Conservation (phyloP, 345 rosid genomes). For the Conringia planisiliqua region DNA sequence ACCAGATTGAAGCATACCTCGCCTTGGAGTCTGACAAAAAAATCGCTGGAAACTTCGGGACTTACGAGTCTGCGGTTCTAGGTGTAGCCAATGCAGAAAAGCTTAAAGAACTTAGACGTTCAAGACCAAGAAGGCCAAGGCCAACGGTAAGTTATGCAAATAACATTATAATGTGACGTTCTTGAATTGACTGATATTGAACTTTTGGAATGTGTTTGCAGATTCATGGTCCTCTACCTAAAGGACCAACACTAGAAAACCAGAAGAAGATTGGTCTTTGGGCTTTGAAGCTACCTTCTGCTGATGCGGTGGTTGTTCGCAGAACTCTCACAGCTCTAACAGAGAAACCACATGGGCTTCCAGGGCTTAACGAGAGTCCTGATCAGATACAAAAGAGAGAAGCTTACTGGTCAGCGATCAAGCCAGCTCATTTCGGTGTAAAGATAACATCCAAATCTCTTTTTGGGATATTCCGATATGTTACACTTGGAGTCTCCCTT, state of each 20-base stretch:
- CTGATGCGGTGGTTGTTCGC: conserved; percentile 74
- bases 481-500: conserved; percentile 57
- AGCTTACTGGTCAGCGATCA: conserved; percentile 65
- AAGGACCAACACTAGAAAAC: conserved; percentile 56
- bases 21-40: conserved; percentile 72
- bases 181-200: background rate
- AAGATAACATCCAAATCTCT: conserved; percentile 64
- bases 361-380: conserved; percentile 62
- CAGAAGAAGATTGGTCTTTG: conserved; percentile 72
- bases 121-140: conserved; percentile 66
- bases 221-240: conserved; percentile 81
- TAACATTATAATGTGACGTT: background rate
- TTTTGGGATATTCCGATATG: conserved; percentile 45
- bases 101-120: conserved; percentile 67
- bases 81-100: conserved; percentile 61
- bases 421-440: conserved; percentile 78
- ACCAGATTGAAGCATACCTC: conserved; percentile 64
- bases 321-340: conserved; percentile 63
- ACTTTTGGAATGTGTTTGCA: conserved; percentile 31
- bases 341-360: conserved; percentile 71
- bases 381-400: conserved; percentile 53
- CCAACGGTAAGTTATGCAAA: conserved; percentile 48
- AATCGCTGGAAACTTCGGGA: conserved; percentile 73
- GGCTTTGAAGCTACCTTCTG: conserved; percentile 81
- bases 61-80: conserved; percentile 79